Percentiles rank a stretch among this genome's conserved stretches.
Evolutionary conservation across 2,329 filamentous ascomycete species (phyloP).

Genomic region (Apiospora arundinis): DNA sequence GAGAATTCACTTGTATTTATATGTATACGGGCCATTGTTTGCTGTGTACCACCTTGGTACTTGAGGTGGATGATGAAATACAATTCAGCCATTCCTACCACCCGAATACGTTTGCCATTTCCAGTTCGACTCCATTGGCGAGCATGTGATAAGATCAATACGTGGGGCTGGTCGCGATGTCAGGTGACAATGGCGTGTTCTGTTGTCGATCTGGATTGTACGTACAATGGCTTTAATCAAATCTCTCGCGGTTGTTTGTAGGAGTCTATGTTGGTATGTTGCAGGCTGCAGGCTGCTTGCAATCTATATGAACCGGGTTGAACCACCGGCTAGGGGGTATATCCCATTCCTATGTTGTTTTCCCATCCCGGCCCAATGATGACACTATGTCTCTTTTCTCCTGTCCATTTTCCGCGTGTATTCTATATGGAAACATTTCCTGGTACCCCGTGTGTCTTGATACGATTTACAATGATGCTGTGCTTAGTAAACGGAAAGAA

Average conservation of each 20-base stretch:
- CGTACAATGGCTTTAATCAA: neutral
- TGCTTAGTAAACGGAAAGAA: too few relatives aligned
- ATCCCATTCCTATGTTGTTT: neutral
- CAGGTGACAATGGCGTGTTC: neutral
- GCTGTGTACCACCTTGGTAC: neutral
- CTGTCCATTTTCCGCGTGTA: neutral
- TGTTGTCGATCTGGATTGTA: neutral
- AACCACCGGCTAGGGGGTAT: neutral
- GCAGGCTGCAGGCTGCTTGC: neutral
- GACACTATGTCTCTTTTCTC: too few relatives aligned
- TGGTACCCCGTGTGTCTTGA: too few relatives aligned
- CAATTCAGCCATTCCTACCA: neutral
- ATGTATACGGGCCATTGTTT: neutral
- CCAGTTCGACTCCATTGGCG: neutral
- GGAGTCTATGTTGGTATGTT: neutral
- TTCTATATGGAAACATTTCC: too few relatives aligned
- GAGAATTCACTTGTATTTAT: constrained; percentile 2
- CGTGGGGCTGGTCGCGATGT: neutral
- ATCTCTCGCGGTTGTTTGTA: neutral
- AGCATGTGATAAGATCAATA: neutral
- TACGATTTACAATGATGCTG: too few relatives aligned
- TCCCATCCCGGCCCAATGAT: too few relatives aligned
- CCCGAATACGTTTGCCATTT: neutral
- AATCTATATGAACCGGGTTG: neutral
- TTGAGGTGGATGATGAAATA: neutral